Evolutionary conservation across 305 asterid species (phyloP).

Genomic region (Fraxinus xanthoxyloides): DNA sequence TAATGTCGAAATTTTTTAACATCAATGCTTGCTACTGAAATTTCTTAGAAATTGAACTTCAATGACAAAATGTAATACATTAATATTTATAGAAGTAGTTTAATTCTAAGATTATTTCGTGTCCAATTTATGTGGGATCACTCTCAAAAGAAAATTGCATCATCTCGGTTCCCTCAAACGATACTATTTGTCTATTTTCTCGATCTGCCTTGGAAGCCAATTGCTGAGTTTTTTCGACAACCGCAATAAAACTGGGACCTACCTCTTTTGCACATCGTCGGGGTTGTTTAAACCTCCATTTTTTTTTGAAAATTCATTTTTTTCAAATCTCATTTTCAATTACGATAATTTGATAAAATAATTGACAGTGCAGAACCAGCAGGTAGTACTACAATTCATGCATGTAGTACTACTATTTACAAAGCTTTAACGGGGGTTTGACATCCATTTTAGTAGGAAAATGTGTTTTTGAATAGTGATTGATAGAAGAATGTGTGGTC

Average conservation of each 20-base stretch:
- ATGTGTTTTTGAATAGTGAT: too few species aligned
- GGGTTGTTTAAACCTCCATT: too few species aligned
- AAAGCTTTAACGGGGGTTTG: background rate
- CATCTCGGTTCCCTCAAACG: background rate
- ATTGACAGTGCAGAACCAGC: background rate
- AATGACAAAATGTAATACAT: background rate
- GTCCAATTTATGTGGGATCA: background rate
- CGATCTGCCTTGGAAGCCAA: background rate
- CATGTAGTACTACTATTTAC: background rate
- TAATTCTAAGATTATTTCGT: background rate
- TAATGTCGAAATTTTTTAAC: background rate
- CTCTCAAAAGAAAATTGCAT: background rate
- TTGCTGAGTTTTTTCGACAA: background rate
- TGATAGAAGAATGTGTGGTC: too few species aligned
- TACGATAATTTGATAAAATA: background rate
- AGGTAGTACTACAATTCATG: background rate
- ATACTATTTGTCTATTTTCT: background rate
- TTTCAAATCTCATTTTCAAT: too few species aligned
- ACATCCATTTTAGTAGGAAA: too few species aligned
- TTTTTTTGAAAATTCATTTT: too few species aligned
- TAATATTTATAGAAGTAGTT: background rate
- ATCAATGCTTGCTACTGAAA: background rate
- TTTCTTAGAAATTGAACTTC: background rate
- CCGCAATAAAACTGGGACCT: background rate
- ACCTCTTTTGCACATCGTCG: background rate